Percentiles rank a stretch among this genome's conserved stretches.
Evolutionary conservation across 2,329 filamentous ascomycete genomes (phyloP).

Genomic region (Ophiostoma montium): DNA sequence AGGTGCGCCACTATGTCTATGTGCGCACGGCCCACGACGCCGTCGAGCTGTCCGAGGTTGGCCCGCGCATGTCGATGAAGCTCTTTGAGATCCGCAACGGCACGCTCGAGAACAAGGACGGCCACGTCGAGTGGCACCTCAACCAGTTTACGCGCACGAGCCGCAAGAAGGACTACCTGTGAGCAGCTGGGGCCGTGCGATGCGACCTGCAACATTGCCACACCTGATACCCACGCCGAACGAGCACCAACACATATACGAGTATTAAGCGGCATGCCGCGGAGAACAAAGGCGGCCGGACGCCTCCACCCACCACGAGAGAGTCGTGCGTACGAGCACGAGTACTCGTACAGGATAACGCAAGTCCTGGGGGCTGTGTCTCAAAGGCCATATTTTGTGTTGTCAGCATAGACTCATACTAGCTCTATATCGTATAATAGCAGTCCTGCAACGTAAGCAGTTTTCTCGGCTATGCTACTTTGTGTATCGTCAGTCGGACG

Average conservation of each 20-base stretch:
- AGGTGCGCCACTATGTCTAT: constrained; percentile 81
- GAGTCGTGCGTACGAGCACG: no score
- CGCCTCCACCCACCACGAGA: no score
- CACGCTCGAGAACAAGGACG: constrained; percentile 85
- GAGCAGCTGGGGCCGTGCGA: constrained; percentile 19
- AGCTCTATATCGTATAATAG: neutral
- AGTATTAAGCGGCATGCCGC: neutral
- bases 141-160: constrained; percentile 90
- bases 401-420: no score
- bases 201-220: no score
- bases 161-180: constrained; percentile 92
- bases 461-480: no score
- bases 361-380: no score
- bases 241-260: no score
- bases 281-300: neutral
- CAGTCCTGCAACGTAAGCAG: no score
- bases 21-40: constrained; percentile 71
- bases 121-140: constrained; percentile 91
- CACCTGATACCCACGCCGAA: no score
- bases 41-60: constrained; percentile 79
- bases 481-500: no score
- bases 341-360: no score
- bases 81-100: constrained; percentile 86
- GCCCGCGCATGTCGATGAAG: constrained; percentile 93
- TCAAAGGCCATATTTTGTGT: no score